phyloP scores from a whole-genome alignment of 1,284 basidiomycete genomes.

The Cutaneotrichosporon mucoides region DNA sequence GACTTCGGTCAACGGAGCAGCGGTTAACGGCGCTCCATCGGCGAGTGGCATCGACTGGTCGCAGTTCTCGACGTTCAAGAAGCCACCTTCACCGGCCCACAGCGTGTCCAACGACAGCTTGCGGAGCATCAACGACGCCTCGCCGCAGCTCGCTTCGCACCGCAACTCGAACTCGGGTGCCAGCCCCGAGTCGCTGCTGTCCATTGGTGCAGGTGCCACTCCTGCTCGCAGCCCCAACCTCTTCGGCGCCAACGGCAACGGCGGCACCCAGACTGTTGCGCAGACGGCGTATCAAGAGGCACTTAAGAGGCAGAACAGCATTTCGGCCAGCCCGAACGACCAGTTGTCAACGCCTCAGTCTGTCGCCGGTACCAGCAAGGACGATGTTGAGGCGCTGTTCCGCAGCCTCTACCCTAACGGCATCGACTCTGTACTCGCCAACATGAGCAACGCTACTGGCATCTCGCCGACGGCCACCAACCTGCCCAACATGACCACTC shows the following conservation, averaged over 20 bases:
- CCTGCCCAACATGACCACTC: slow-evolving; percentile 6
- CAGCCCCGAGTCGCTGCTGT: slow-evolving; percentile 36
- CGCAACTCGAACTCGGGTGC: slow-evolving; percentile 17
- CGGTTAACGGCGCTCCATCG: not conserved
- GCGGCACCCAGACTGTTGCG: not conserved
- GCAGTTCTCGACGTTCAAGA: slow-evolving; percentile 18
- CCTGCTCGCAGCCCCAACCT: slow-evolving; percentile 10
- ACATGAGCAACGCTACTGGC: slow-evolving; percentile 1
- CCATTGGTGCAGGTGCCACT: slow-evolving; percentile 15
- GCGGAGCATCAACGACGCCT: slow-evolving; percentile 32
- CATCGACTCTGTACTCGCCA: slow-evolving; percentile 14
- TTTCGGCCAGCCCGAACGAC: slow-evolving; percentile 7
- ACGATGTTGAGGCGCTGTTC: slow-evolving; percentile 43
- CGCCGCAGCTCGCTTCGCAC: slow-evolving; percentile 12
- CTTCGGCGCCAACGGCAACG: slow-evolving; percentile 13
- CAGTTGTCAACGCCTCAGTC: slow-evolving; percentile 14
- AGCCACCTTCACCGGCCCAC: slow-evolving; percentile 41
- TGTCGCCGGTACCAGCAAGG: slow-evolving; percentile 16
- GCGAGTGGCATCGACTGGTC: slow-evolving; percentile 20
- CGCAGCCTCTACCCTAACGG: slow-evolving; percentile 42
- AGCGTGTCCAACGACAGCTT: slow-evolving; percentile 30
- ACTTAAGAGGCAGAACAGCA: slow-evolving; percentile 3
- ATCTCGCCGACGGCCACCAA: not conserved
- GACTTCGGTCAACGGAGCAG: not conserved
- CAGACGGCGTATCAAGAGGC: slow-evolving; percentile 1